A percentile compares a stretch with the other conserved stretches of the same genome.
phyloP scores from a whole-genome alignment of 1,284 basidiomycete species.

The Leccinum laetum region DNA sequence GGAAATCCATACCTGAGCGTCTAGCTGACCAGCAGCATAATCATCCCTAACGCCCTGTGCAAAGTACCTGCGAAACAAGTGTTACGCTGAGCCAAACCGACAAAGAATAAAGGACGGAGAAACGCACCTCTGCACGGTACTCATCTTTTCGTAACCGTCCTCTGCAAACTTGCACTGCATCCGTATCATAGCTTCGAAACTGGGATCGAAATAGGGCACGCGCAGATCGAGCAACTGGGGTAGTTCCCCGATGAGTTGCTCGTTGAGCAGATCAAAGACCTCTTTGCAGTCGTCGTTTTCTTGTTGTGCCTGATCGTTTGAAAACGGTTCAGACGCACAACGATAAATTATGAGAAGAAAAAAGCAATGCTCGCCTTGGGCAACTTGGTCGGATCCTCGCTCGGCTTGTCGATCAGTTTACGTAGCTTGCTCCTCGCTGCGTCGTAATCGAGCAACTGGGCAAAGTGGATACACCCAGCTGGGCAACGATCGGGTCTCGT shows the following conservation, averaged over 20 bases:
- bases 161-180: conserved; percentile 98
- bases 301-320: conserved; percentile 72
- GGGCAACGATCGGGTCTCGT: not conserved
- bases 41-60: conserved; percentile 90
- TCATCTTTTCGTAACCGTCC: conserved; percentile 98
- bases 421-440: conserved; percentile 86
- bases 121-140: conserved; percentile 85
- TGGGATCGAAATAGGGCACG: conserved; percentile 97
- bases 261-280: conserved; percentile 92
- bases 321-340: not conserved
- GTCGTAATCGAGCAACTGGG: conserved; percentile 93
- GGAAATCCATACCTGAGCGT: conserved; percentile 71
- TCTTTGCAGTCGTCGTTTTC: conserved; percentile 94
- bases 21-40: conserved; percentile 95
- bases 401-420: conserved; percentile 92
- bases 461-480: not conserved
- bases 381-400: conserved; percentile 90
- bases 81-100: not conserved
- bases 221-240: conserved; percentile 94
- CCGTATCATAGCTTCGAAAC: conserved; percentile 98
- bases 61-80: conserved; percentile 67
- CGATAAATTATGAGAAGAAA: no score
- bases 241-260: conserved; percentile 89
- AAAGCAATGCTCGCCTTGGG: conserved; percentile 58
- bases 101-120: not conserved